Conservation (phyloP, 805 yeast genomes). For the Ogataea allantospora region DNA sequence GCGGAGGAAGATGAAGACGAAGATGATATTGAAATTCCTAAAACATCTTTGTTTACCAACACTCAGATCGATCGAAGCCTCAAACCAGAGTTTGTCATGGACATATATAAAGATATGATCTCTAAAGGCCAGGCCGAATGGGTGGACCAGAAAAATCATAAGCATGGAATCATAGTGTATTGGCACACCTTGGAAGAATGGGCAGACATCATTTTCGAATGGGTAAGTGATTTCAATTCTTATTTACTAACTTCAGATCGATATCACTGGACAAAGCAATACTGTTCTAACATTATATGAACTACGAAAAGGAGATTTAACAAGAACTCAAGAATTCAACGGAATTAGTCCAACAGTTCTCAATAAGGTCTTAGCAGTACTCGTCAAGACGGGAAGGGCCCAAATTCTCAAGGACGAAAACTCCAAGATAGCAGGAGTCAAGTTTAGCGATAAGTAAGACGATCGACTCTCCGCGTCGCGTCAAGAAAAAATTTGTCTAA, state of each 20-base stretch:
- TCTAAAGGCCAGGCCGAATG: constrained; percentile 56
- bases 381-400: constrained; percentile 71
- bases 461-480: constrained; percentile 11
- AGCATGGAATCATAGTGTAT: constrained; percentile 51
- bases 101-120: constrained; percentile 58
- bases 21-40: constrained; percentile 10
- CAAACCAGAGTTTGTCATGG: constrained; percentile 51
- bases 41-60: constrained; percentile 47
- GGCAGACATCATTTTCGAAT: constrained; percentile 59
- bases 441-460: constrained; percentile 42
- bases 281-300: constrained; percentile 82
- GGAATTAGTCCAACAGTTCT: constrained; percentile 60
- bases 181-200: constrained; percentile 73
- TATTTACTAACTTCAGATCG: constrained; percentile 38
- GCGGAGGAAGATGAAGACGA: constrained; percentile 17
- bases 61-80: constrained; percentile 49
- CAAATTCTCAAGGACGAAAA: constrained; percentile 64
- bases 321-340: constrained; percentile 54
- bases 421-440: constrained; percentile 65
- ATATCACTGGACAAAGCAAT: constrained; percentile 73
- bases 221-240: constrained; percentile 37
- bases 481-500: constrained; percentile 10
- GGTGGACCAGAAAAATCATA: constrained; percentile 44
- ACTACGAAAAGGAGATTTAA: constrained; percentile 62
- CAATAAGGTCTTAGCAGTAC: constrained; percentile 49